Evolutionary conservation across 192 early-diverging fungal species (phyloP).

Genomic region (Umbelopsis sp.): DNA sequence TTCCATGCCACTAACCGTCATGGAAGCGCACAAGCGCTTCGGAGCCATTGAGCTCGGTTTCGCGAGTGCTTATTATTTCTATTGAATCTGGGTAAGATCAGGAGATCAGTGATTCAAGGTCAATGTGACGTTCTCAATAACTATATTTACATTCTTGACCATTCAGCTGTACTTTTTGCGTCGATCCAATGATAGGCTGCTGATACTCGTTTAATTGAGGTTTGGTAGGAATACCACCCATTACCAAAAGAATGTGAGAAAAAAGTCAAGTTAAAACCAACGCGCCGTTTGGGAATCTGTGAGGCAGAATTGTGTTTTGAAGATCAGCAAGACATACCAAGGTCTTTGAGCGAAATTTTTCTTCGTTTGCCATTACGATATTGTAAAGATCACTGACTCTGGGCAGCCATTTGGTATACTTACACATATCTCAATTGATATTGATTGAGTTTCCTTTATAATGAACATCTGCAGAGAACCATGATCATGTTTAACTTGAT

Average conservation of each 20-base stretch:
- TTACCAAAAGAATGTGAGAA: neutral
- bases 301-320: neutral
- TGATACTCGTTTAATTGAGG: neutral
- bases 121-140: neutral
- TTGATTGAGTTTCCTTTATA: too few species aligned
- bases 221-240: neutral
- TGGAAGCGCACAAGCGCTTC: neutral
- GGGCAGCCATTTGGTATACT: too few species aligned
- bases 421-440: too few species aligned
- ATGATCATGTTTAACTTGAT: too few species aligned
- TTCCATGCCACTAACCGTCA: neutral
- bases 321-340: neutral
- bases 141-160: neutral
- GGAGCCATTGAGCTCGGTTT: neutral
- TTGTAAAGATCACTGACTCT: too few species aligned
- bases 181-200: neutral
- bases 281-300: neutral
- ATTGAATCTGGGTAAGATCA: neutral
- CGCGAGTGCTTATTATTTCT: neutral
- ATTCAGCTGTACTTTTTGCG: neutral
- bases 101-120: neutral
- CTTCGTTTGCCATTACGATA: too few species aligned
- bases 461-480: too few species aligned
- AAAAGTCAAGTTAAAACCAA: neutral
- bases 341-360: too few species aligned